phyloP scores from a whole-genome alignment of 495 filamentous ascomycete genomes.

The Tuber brumale region DNA sequence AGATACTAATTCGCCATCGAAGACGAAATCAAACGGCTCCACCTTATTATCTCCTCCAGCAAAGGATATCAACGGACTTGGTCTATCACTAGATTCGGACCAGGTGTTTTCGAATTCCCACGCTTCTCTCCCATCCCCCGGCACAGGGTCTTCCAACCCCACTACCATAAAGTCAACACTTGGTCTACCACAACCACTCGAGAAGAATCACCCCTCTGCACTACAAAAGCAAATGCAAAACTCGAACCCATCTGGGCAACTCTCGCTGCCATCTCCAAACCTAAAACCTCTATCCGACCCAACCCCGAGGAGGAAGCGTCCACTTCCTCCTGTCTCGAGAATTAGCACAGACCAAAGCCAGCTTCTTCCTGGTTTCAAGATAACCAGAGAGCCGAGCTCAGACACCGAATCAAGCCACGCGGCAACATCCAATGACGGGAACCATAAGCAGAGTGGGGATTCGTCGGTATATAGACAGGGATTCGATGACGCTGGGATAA shows the following conservation, averaged over 20 bases:
- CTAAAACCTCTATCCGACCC: not conserved
- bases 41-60: conserved; percentile 21
- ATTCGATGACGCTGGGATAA: conserved; percentile 29
- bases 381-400: conserved; percentile 32
- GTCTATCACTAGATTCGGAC: conserved; percentile 28
- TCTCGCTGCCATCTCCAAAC: conserved; percentile 23
- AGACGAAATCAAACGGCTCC: conserved; percentile 30
- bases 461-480: conserved; percentile 37
- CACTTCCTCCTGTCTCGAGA: conserved; percentile 22
- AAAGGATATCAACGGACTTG: conserved; percentile 21
- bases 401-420: conserved; percentile 38
- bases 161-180: conserved; percentile 15
- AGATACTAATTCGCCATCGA: conserved; percentile 20
- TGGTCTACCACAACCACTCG: conserved; percentile 17
- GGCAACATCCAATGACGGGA: conserved; percentile 32
- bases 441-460: conserved; percentile 29
- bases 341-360: conserved; percentile 37
- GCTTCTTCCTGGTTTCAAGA: conserved; percentile 37
- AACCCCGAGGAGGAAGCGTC: conserved; percentile 29
- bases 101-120: conserved; percentile 18
- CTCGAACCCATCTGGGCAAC: conserved; percentile 10
- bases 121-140: conserved; percentile 20
- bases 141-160: conserved; percentile 18
- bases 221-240: conserved; percentile 26
- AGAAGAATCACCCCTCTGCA: conserved; percentile 15